Conservation (phyloP, 2,329 filamentous ascomycete genomes). For the Colletotrichum tropicale region DNA sequence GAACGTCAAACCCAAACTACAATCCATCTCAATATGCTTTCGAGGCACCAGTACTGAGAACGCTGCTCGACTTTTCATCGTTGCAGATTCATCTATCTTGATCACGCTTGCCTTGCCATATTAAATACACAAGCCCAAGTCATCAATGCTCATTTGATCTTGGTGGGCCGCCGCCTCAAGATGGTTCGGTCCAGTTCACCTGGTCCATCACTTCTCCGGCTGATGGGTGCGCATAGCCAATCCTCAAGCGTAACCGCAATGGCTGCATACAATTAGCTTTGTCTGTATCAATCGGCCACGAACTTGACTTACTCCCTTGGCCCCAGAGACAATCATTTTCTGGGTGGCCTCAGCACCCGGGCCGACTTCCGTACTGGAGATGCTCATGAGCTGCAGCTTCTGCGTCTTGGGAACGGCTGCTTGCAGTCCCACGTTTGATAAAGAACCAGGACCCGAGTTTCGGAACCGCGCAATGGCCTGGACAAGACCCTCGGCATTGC, state of each 20-base stretch:
- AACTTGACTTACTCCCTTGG: slow-evolving; percentile 79
- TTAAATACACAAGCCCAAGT: slow-evolving; percentile 5
- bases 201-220: slow-evolving; percentile 81
- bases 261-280: slow-evolving; percentile 55
- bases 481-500: slow-evolving; percentile 78
- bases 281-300: not conserved
- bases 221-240: slow-evolving; percentile 77
- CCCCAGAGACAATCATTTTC: slow-evolving; percentile 84
- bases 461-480: slow-evolving; percentile 85
- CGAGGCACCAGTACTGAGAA: not conserved
- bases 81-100: slow-evolving; percentile 8
- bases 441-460: slow-evolving; percentile 71
- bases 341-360: slow-evolving; percentile 86
- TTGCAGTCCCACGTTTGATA: slow-evolving; percentile 83
- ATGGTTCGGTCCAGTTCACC: slow-evolving; percentile 93
- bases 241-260: slow-evolving; percentile 83
- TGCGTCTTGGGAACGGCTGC: slow-evolving; percentile 97
- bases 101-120: slow-evolving; percentile 10
- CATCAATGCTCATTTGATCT: not conserved
- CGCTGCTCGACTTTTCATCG: not conserved
- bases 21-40: not conserved
- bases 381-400: slow-evolving; percentile 88
- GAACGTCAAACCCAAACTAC: too few species aligned
- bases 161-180: slow-evolving; percentile 25
- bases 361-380: slow-evolving; percentile 79